These are phyloP conservation scores for Phaeosphaeria sp. DNA, from an alignment of 2,329 filamentous ascomycete genomes.

Conservation along the genomic window DNA sequence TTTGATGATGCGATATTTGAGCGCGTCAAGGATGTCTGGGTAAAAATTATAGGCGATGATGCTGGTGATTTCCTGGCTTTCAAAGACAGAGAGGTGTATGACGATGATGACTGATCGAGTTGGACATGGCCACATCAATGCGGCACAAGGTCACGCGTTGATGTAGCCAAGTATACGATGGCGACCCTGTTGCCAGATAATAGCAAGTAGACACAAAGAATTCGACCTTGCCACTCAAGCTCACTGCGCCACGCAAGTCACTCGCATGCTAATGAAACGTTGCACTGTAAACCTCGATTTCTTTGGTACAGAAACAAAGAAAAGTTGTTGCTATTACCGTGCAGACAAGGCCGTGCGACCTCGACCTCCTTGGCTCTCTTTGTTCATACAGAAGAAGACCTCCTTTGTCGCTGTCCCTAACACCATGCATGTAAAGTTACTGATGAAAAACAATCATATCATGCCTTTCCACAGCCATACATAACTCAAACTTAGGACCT, in stretches of 20 bases:
- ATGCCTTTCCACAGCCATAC: neutral
- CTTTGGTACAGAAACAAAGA: neutral
- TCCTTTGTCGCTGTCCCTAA: neutral
- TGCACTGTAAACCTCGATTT: neutral
- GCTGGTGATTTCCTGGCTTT: slow-evolving; percentile 75
- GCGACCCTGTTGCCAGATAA: neutral
- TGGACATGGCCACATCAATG: no score
- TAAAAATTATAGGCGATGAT: slow-evolving; percentile 62
- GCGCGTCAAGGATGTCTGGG: slow-evolving; percentile 74
- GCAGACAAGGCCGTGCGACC: neutral
- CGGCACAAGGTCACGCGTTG: neutral
- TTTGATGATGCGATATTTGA: slow-evolving; percentile 76
- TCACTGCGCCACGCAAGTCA: neutral
- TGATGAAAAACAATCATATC: neutral
- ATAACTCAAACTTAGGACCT: neutral
- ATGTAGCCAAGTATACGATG: neutral
- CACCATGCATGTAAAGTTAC: neutral
- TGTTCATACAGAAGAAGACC: neutral
- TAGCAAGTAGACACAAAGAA: neutral
- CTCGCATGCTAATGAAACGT: neutral
- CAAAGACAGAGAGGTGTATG: slow-evolving; percentile 74
- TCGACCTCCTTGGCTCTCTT: neutral
- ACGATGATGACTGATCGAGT: slow-evolving; percentile 53
- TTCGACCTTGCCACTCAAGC: neutral
- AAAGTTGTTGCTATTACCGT: neutral